Base-by-base conservation (phyloP, 2,329 filamentous ascomycete genomes). In the Colletotrichum theobromicola region DNA sequence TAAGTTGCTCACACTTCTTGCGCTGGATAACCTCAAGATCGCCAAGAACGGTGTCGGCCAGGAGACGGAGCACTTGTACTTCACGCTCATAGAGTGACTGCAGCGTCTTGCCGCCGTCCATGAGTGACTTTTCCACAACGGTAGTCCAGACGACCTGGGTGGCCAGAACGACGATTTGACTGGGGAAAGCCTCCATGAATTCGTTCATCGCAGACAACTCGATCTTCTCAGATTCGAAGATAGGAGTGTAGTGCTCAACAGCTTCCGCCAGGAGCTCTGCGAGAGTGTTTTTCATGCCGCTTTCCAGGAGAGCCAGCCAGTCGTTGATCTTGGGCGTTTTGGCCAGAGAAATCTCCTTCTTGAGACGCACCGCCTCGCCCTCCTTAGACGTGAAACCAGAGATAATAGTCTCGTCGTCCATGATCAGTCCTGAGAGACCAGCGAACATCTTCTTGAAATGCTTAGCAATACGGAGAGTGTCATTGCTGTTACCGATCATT, bases 391-490 rank as follows among this genome's bases (percentile, higher is more conserved):
- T 97, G 80, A 98, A 96, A 8, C 95, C 96, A 30, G 94, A 93
- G 77, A 99, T 98, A 76, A 95, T 92, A 30, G 93, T 92, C 79
- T 98, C 94, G 69, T 98, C 95, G 78, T 98, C 95, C 88, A 98
- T 96, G 55, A 96, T 88, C 42, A 99, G 90, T 5, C 97, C 97
- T 6, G 94, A 96, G 62, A 99, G 89, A 76, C 97, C 97, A 77
- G 97, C 97, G 88, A 99, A 99, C 97, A 99, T 99, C 88, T 99
- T 99, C 84, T 98, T 96, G 88, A 99, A 95, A 87, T 99, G 97
- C 84, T 99, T 99, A 53, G 97, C 95, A 78, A 99, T 97, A 69
- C 97, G 95, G 75, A 97, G 87, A 12, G 96, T 98, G 81, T 99
- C 97, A 81, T 98, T 98, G 86, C 96, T 98, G 84, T 99, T 99